Evolutionary conservation across 2,329 filamentous ascomycete genomes (phyloP).

Genomic region (Fonsecaea multimorphosa): DNA sequence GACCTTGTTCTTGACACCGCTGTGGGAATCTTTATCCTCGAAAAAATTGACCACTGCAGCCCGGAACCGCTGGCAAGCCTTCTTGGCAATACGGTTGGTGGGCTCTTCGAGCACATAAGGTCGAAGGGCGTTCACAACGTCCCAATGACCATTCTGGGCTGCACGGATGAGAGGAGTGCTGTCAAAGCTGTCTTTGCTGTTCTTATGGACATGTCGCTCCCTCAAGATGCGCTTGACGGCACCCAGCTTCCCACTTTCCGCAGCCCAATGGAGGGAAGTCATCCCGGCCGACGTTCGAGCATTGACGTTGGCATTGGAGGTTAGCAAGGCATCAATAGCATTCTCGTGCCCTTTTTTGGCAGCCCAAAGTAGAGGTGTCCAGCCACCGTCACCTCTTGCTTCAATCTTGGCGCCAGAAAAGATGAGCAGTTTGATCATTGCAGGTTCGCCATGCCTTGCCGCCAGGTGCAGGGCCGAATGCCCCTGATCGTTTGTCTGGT

Average conservation of each 20-base stretch:
- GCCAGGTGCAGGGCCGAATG: conserved; percentile 60
- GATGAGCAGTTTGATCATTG: conserved; percentile 45
- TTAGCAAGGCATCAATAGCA: conserved; percentile 54
- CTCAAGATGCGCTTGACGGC: conserved; percentile 41
- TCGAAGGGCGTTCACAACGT: conserved; percentile 42
- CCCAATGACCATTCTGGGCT: conserved; percentile 48
- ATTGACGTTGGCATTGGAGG: conserved; percentile 45
- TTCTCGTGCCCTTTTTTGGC: conserved; percentile 56
- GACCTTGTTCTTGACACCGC: conserved; percentile 41
- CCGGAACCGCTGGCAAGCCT: conserved; percentile 57
- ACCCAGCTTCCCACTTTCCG: conserved; percentile 48
- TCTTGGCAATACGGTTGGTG: conserved; percentile 48
- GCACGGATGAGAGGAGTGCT: conserved; percentile 51
- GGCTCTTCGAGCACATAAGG: conserved; percentile 49
- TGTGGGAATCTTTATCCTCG: conserved; percentile 33
- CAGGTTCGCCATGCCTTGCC: conserved; percentile 50
- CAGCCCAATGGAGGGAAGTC: conserved; percentile 50
- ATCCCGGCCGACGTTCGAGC: conserved; percentile 45
- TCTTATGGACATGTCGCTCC: conserved; percentile 18
- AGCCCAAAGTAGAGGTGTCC: conserved; percentile 62
- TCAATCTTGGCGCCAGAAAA: conserved; percentile 48
- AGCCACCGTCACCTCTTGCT: conserved; percentile 51
- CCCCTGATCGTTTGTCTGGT: conserved; percentile 50
- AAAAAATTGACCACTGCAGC: conserved; percentile 61
- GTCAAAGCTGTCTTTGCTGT: conserved; percentile 50